phyloP scores from a whole-genome alignment of 768 basidiomycete genomes.

The Leccinum ochraceum region DNA sequence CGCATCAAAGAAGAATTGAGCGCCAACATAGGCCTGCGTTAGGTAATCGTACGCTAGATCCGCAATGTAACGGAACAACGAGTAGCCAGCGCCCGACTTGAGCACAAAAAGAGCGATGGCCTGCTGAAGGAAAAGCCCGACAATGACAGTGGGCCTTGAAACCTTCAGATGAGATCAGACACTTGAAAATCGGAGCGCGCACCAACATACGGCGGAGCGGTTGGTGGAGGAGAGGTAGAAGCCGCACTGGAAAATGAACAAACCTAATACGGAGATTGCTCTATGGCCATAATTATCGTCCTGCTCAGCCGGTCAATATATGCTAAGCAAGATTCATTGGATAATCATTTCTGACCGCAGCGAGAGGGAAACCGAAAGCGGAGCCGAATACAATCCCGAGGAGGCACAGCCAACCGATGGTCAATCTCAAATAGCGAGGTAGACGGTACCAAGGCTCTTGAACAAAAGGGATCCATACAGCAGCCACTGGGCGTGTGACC shows the following conservation, averaged over 20 bases:
- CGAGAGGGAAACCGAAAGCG: constrained; percentile 77
- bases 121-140: constrained; percentile 85
- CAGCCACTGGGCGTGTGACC: constrained; percentile 68
- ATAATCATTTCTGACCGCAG: constrained; percentile 41
- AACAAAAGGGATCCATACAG: constrained; percentile 68
- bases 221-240: constrained; percentile 71
- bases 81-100: constrained; percentile 80
- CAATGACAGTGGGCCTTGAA: constrained; percentile 78
- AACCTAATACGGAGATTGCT: constrained; percentile 78
- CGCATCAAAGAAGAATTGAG: constrained; percentile 86
- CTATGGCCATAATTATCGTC: constrained; percentile 73
- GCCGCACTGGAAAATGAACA: constrained; percentile 74
- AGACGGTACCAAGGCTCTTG: constrained; percentile 67
- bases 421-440: constrained; percentile 54
- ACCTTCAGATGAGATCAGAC: constrained; percentile 1
- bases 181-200: constrained; percentile 19
- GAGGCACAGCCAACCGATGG: constrained; percentile 75
- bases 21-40: constrained; percentile 63
- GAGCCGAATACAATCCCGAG: constrained; percentile 81
- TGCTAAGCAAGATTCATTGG: constrained; percentile 4
- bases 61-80: constrained; percentile 83
- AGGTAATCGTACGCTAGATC: constrained; percentile 81
- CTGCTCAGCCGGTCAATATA: constrained; percentile 34
- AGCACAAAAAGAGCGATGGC: constrained; percentile 87
- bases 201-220: constrained; percentile 73